These are phyloP conservation scores for Cladosporium sp. DNA, from an alignment of 2,329 filamentous ascomycete species.

Conservation along the genomic window DNA sequence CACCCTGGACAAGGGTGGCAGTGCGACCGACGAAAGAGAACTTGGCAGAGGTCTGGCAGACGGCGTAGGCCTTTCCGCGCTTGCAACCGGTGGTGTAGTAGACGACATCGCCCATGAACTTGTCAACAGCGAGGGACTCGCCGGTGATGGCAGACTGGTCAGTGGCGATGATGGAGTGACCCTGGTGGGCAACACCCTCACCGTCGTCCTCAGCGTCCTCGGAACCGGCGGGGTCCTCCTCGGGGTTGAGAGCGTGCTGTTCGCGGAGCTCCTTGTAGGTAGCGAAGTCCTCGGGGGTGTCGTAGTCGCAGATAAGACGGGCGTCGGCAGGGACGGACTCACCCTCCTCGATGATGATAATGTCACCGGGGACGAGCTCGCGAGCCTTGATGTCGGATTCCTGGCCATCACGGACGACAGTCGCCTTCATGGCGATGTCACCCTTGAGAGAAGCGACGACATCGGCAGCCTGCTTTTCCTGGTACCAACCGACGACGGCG, in stretches of 20 bases:
- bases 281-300: slow-evolving; percentile 66
- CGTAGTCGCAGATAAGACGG: slow-evolving; percentile 72
- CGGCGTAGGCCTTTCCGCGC: slow-evolving; percentile 73
- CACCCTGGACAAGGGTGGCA: slow-evolving; percentile 72
- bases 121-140: slow-evolving; percentile 76
- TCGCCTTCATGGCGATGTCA: slow-evolving; percentile 75
- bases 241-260: slow-evolving; percentile 55
- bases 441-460: slow-evolving; percentile 74
- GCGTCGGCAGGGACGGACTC: slow-evolving; percentile 69
- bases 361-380: slow-evolving; percentile 75
- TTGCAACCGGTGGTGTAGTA: slow-evolving; percentile 84
- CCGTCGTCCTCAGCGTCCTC: slow-evolving; percentile 61
- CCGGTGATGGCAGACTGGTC: slow-evolving; percentile 82
- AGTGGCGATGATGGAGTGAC: slow-evolving; percentile 68
- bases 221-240: slow-evolving; percentile 61
- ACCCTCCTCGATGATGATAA: slow-evolving; percentile 73
- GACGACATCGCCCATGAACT: slow-evolving; percentile 74
- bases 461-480: slow-evolving; percentile 78
- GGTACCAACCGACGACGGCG: slow-evolving; percentile 76
- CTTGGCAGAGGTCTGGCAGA: slow-evolving; percentile 67
- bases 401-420: slow-evolving; percentile 66
- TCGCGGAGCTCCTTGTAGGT: slow-evolving; percentile 66
- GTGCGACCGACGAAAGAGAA: slow-evolving; percentile 78
- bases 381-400: slow-evolving; percentile 71
- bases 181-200: slow-evolving; percentile 62